phyloP scores from a whole-genome alignment of 2,329 filamentous ascomycete genomes.

The Fusarium lyarnte region DNA sequence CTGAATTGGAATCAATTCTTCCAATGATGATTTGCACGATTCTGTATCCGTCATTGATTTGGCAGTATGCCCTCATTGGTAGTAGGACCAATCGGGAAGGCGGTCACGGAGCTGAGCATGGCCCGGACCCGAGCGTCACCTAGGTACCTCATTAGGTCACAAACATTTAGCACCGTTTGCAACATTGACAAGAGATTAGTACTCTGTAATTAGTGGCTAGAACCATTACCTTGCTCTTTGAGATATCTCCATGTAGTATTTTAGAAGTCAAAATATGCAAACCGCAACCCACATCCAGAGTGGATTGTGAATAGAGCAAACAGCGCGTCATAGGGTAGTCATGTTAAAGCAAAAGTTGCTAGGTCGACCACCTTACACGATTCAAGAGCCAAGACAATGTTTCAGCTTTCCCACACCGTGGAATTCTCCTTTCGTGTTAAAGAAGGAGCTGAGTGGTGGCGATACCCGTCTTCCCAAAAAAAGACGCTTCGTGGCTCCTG shows the following conservation, averaged over 20 bases:
- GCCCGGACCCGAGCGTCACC: slow-evolving; percentile 8
- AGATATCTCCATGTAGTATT: not conserved
- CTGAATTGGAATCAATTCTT: slow-evolving; percentile 22
- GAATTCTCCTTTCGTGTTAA: slow-evolving; percentile 4
- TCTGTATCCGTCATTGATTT: slow-evolving; percentile 45
- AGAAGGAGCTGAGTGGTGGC: slow-evolving; percentile 24
- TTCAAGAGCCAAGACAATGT: slow-evolving; percentile 13
- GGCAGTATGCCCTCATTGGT: slow-evolving; percentile 37
- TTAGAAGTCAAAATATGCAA: not conserved
- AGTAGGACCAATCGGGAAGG: slow-evolving; percentile 28
- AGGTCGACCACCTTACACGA: not conserved
- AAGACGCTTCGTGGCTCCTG: slow-evolving; percentile 28
- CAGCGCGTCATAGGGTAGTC: not conserved
- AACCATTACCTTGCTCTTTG: not conserved
- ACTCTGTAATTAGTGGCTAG: no score
- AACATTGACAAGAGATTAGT: not conserved
- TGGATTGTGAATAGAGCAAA: not conserved
- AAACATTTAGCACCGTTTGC: not conserved
- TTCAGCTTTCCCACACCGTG: slow-evolving; percentile 26
- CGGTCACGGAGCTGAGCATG: slow-evolving; percentile 36
- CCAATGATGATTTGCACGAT: slow-evolving; percentile 44
- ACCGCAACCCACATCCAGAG: not conserved
- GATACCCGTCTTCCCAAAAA: slow-evolving; percentile 24
- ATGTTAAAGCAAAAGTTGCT: not conserved
- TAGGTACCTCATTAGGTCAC: not conserved